A percentile compares a stretch with the other conserved stretches of the same genome.
These are phyloP conservation scores for Pneumocystis jirovecii DNA, from an alignment of 1,139 yeast species.

Conservation along the genomic window DNA sequence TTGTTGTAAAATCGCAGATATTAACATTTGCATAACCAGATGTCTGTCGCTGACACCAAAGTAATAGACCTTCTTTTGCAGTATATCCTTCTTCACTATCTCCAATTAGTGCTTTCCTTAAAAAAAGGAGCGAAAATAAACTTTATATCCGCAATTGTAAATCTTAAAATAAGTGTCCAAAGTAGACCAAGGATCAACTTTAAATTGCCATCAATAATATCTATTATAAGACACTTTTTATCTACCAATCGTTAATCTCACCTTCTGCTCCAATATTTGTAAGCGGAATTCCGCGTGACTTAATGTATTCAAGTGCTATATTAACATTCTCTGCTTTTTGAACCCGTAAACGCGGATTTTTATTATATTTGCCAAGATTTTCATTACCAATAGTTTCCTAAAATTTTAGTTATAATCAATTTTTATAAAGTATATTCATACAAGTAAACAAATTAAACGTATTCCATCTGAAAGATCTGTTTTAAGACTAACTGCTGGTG, in stretches of 20 bases:
- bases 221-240: conserved; percentile 17
- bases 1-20: conserved; percentile 27
- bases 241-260: neutral
- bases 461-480: conserved; percentile 12
- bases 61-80: conserved; percentile 31
- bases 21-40: conserved; percentile 27
- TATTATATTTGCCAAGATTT: conserved; percentile 26
- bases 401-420: neutral
- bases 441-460: conserved; percentile 10
- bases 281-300: conserved; percentile 38
- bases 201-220: conserved; percentile 47
- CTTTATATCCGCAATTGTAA: conserved; percentile 33
- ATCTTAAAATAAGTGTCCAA: conserved; percentile 46
- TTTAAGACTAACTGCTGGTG: conserved; percentile 8
- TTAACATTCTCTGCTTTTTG: conserved; percentile 52
- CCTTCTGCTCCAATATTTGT: conserved; percentile 48
- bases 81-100: conserved; percentile 27
- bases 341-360: conserved; percentile 37
- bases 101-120: neutral
- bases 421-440: neutral
- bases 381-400: conserved; percentile 28
- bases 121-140: neutral
- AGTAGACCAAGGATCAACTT: conserved; percentile 50
- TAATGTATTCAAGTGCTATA: conserved; percentile 41
- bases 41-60: conserved; percentile 34